A percentile compares a stretch with the other conserved stretches of the same genome.
These are phyloP conservation scores for Fragaria vesca DNA, from an alignment of 306 rosid species.

Conservation along the genomic window DNA sequence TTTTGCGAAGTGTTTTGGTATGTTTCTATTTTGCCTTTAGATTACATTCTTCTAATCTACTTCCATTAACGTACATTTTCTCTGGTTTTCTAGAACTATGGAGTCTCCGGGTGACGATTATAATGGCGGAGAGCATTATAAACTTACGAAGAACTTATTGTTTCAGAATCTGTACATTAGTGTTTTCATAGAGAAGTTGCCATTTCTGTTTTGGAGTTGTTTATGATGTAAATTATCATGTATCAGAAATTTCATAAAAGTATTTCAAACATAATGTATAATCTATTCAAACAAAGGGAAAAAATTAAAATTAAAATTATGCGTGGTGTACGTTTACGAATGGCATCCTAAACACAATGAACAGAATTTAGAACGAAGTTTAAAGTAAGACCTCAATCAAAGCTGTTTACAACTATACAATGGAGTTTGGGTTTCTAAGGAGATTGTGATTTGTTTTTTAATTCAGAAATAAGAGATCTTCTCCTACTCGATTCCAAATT, in stretches of 20 bases:
- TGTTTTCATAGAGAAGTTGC: background rate
- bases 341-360: background rate
- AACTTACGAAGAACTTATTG: background rate
- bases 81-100: slow-evolving; percentile 15
- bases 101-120: background rate
- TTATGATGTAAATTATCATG: background rate
- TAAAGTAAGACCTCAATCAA: background rate
- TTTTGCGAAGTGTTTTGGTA: slow-evolving; percentile 71
- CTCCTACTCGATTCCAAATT: no score
- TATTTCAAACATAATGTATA: background rate
- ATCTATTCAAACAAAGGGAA: background rate
- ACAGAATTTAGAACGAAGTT: background rate
- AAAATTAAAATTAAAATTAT: no score
- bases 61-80: slow-evolving; percentile 1
- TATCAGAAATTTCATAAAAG: background rate
- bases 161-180: background rate
- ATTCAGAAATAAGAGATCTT: no score
- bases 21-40: slow-evolving; percentile 4
- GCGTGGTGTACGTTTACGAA: background rate
- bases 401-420: background rate
- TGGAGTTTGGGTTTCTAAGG: no score
- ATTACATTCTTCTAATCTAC: background rate
- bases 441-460: no score
- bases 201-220: background rate
- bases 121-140: background rate